A percentile compares a stretch with the other conserved stretches of the same genome.
Evolutionary conservation across 2,329 filamentous ascomycete species (phyloP).

Genomic region (Pestalotiopsis sp.): DNA sequence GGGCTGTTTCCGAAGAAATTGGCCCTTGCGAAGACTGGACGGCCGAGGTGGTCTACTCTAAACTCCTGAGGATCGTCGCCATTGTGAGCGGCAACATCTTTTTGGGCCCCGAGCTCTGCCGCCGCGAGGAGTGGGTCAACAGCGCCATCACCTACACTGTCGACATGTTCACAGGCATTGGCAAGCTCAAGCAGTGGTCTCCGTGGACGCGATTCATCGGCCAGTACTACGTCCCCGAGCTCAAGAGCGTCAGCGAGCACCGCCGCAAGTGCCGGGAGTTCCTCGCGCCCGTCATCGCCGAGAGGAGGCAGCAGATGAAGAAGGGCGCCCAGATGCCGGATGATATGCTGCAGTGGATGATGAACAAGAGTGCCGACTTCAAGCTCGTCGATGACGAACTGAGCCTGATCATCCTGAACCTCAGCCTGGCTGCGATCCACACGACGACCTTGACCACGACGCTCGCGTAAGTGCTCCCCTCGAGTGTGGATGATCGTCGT

Average conservation of each 20-base stretch:
- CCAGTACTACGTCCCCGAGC: constrained; percentile 34
- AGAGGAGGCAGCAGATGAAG: constrained; percentile 27
- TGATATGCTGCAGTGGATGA: constrained; percentile 49
- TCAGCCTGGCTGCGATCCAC: constrained; percentile 53
- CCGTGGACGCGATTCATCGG: constrained; percentile 37
- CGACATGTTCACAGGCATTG: constrained; percentile 40
- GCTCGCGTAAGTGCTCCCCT: constrained; percentile 35
- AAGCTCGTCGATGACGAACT: constrained; percentile 33
- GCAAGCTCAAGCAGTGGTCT: constrained; percentile 24
- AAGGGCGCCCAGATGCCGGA: constrained; percentile 35
- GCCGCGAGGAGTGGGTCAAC: constrained; percentile 45
- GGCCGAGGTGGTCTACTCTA: constrained; percentile 39
- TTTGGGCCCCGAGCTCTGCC: constrained; percentile 48
- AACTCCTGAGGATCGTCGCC: constrained; percentile 47
- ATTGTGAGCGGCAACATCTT: constrained; percentile 50
- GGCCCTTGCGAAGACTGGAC: constrained; percentile 43
- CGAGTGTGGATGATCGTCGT: neutral
- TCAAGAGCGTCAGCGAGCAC: constrained; percentile 35
- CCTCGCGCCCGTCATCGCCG: constrained; percentile 33
- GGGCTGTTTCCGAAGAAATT: constrained; percentile 35
- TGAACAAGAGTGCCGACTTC: constrained; percentile 37
- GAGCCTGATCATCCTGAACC: constrained; percentile 40
- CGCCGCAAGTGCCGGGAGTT: constrained; percentile 30
- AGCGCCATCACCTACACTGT: constrained; percentile 49
- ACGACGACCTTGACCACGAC: constrained; percentile 46